Conservation (phyloP, 768 basidiomycete genomes). For the Naganishia vaughanmartiniae region DNA sequence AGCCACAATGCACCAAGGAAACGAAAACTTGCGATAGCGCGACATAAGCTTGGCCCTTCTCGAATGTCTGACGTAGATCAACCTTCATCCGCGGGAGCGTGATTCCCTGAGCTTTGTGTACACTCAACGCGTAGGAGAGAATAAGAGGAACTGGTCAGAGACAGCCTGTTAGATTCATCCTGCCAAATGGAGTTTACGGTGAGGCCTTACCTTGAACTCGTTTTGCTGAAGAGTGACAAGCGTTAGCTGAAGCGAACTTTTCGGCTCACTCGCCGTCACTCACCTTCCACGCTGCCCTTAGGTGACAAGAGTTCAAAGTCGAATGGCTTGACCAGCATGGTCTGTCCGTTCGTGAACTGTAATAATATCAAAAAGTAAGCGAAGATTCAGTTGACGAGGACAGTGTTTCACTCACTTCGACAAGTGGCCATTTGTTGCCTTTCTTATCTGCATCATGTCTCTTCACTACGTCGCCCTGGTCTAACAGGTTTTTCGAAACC, state of each 20-base stretch:
- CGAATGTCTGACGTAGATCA: slow-evolving; percentile 36
- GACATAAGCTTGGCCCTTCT: slow-evolving; percentile 58
- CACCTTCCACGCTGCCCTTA: slow-evolving; percentile 61
- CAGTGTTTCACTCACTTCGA: slow-evolving; percentile 15
- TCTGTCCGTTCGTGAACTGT: slow-evolving; percentile 59
- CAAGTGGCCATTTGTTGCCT: slow-evolving; percentile 25
- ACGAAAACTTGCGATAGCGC: neutral
- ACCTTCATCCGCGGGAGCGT: slow-evolving; percentile 39
- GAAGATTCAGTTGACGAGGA: neutral
- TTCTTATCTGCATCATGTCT: slow-evolving; percentile 17
- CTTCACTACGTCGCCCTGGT: neutral
- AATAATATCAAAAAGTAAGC: slow-evolving; percentile 38
- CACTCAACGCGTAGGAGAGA: slow-evolving; percentile 38
- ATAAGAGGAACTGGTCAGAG: slow-evolving; percentile 35
- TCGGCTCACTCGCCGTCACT: slow-evolving; percentile 12
- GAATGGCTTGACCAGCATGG: slow-evolving; percentile 57
- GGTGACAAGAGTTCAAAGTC: slow-evolving; percentile 68
- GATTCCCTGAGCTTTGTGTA: slow-evolving; percentile 43
- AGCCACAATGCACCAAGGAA: neutral
- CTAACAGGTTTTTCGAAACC: neutral
- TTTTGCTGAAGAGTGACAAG: neutral
- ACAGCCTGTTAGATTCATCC: slow-evolving; percentile 3
- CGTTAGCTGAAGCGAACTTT: neutral
- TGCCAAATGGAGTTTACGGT: neutral
- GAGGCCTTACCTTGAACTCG: neutral